Evolutionary conservation across 2,329 filamentous ascomycete species (phyloP).

Genomic region (Clonostachys byssicola): DNA sequence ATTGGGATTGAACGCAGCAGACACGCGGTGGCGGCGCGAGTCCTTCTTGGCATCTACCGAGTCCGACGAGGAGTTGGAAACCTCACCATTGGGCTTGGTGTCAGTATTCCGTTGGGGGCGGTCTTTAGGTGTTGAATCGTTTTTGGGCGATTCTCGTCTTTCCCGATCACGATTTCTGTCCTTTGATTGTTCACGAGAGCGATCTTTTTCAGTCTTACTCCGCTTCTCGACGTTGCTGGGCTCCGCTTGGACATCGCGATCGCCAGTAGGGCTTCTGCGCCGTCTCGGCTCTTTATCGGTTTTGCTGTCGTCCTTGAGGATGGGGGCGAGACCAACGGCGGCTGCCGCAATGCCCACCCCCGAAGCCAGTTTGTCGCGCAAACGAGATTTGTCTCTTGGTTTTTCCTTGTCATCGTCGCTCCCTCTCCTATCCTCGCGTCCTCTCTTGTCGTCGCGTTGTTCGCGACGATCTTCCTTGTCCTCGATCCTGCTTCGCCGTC

Average conservation of each 20-base stretch:
- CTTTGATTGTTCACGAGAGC: background rate
- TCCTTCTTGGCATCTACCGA: conserved; percentile 33
- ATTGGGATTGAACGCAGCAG: conserved; percentile 46
- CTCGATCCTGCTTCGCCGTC: conserved; percentile 1
- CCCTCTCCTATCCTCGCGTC: conserved; percentile 18
- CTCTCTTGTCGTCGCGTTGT: conserved; percentile 13
- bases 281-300: conserved; percentile 3
- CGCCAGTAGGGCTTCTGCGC: conserved; percentile 24
- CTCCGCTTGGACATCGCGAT: conserved; percentile 13
- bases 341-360: conserved; percentile 45
- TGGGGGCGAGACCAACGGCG: conserved; percentile 36
- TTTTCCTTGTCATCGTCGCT: conserved; percentile 27
- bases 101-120: conserved; percentile 30
- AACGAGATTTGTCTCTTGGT: conserved; percentile 26
- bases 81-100: conserved; percentile 26
- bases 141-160: background rate
- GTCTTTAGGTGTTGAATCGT: conserved; percentile 4
- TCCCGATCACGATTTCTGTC: background rate
- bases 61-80: conserved; percentile 24
- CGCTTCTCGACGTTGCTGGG: conserved; percentile 4
- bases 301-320: conserved; percentile 31
- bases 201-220: background rate
- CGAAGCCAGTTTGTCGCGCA: conserved; percentile 42
- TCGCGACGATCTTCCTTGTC: conserved; percentile 5
- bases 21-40: conserved; percentile 28